Evolutionary conservation across 495 filamentous ascomycete genomes (phyloP), one percentile per base, ranked within the genome.

Genomic region (Penicillium taxi): DNA sequence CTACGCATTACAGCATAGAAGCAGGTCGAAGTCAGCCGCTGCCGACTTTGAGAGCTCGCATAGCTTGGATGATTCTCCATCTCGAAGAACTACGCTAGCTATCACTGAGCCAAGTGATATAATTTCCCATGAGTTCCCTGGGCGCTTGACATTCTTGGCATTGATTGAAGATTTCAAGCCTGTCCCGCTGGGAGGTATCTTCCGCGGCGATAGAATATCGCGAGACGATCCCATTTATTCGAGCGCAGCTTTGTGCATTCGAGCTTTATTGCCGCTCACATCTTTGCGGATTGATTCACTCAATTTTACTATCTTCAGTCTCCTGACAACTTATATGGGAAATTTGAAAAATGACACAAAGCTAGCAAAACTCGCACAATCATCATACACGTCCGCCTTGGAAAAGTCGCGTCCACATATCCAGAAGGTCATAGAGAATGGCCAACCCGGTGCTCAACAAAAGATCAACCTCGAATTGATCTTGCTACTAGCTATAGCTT

Each of bases 201-300:
- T 29, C 26, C 1, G 26, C n/a, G 26, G 26, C 26, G 26, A 29
- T 29, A 13, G 26, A 29, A 29, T 29, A 2, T 29, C 12, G n/a
- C 26, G 12, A 29, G 26, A 14, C 12, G 12, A 29, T 7, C 26
- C 26, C 26, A 29, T 5, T 15, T 29, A 15, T 29, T 29, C 26
- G 12, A 29, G 26, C 12, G 26, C 26, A 15, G 26, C 26, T 29
- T 29, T 29, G 12, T 29, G 26, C 26, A 29, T 29, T 29, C 26
- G 26, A 29, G 26, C 26, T 29, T 29, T 29, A 29, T 15, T 29
- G 26, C 26, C 26, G 26, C 12, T 29, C 26, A 29, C 26, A 29
- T 14, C 2, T 14, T 15, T 29, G 26, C 26, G 26, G 26, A 29
- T 16, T 29, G 26, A 29, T 1, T 29, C 26, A 9, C 26, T 29